Conservation (phyloP, 768 basidiomycete species). For the Hebeloma cylindrosporum region DNA sequence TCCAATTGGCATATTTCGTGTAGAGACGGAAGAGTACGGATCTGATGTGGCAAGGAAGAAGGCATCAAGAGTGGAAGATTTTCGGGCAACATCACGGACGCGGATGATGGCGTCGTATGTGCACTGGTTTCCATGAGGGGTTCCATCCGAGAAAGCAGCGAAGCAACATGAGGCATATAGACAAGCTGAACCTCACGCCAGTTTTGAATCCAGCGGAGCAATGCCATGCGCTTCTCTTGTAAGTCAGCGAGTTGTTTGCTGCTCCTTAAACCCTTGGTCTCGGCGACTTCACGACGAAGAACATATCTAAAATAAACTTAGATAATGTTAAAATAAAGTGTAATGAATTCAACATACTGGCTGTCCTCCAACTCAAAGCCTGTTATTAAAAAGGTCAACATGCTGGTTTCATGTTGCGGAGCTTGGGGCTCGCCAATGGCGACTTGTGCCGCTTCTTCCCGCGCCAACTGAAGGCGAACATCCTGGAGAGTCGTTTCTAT, state of each 20-base stretch:
- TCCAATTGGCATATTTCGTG: conserved; percentile 12
- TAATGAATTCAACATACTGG: conserved; percentile 8
- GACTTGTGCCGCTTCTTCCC: conserved; percentile 8
- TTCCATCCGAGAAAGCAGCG: too few species aligned
- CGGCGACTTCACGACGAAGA: background rate
- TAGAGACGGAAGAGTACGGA: background rate
- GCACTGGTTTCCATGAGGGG: too few species aligned
- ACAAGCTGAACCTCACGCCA: conserved; percentile 12
- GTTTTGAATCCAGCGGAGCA: conserved; percentile 7
- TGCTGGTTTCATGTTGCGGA: background rate
- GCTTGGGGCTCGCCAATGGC: background rate
- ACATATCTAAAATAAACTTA: background rate
- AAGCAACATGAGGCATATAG: conserved; percentile 12
- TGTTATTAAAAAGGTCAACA: conserved; percentile 7
- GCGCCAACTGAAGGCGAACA: conserved; percentile 10
- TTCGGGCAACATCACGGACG: background rate
- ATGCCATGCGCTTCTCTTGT: conserved; percentile 9
- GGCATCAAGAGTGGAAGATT: conserved; percentile 4
- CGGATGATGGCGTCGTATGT: too few species aligned
- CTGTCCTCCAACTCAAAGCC: conserved; percentile 15
- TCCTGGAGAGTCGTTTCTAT: conserved; percentile 11
- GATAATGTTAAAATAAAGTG: background rate
- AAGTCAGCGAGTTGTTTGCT: conserved; percentile 12
- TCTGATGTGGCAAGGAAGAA: conserved; percentile 3
- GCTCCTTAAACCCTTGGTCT: background rate